Conservation (phyloP, 2,329 filamentous ascomycete genomes). For the Fonsecaea multimorphosa region DNA sequence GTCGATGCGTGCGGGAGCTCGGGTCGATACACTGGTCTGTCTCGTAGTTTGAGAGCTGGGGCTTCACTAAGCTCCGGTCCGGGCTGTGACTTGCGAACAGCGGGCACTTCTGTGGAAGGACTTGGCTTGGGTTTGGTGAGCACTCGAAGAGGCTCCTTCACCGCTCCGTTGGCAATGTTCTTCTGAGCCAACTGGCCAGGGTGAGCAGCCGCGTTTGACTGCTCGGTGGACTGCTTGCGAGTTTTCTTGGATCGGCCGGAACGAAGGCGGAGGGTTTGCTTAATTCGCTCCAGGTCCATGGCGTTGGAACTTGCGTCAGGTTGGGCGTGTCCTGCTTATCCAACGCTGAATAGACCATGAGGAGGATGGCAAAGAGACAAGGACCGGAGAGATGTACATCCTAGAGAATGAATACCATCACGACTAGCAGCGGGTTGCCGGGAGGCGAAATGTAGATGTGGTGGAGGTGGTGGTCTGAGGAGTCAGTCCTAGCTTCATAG, state of each 20-base stretch:
- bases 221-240: slow-evolving; percentile 25
- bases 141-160: neutral
- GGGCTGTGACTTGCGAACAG: neutral
- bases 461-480: slow-evolving; percentile 65
- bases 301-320: neutral
- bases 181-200: neutral
- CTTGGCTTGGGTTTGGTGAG: neutral
- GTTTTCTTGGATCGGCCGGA: slow-evolving; percentile 36
- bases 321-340: neutral
- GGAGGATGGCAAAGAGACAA: neutral
- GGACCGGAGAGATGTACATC: neutral
- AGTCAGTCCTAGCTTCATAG: slow-evolving; percentile 8
- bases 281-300: slow-evolving; percentile 40
- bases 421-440: neutral
- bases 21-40: slow-evolving; percentile 10
- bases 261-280: slow-evolving; percentile 39
- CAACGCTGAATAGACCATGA: neutral
- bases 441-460: slow-evolving; percentile 41
- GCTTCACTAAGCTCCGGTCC: neutral
- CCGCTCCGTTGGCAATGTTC: slow-evolving; percentile 3
- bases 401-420: neutral
- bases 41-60: neutral
- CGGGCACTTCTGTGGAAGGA: neutral
- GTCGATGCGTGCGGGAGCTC: slow-evolving; percentile 20
- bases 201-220: neutral